Percentiles rank a stretch among this genome's conserved stretches.
These are phyloP conservation scores for Cryptococcus sp. DNA, from an alignment of 1,284 basidiomycete species.

Conservation along the genomic window DNA sequence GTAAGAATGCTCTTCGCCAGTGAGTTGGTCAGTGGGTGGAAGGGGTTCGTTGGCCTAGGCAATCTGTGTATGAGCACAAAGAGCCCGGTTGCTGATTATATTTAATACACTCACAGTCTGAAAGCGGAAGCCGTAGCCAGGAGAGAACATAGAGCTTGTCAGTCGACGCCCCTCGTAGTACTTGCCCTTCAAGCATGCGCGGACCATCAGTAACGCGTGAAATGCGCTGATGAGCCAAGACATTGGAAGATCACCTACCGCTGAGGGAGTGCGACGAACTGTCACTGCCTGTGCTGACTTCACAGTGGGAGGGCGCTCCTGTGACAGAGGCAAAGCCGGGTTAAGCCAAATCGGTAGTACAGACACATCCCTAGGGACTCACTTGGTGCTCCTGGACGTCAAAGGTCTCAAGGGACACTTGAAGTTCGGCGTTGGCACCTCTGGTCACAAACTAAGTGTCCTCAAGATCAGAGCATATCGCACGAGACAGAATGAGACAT, in stretches of 20 bases:
- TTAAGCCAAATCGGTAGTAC: too few relatives aligned
- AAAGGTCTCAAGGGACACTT: too few relatives aligned
- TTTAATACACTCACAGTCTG: conserved; percentile 7
- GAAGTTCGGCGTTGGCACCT: too few relatives aligned
- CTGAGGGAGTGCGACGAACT: neutral
- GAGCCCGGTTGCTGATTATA: too few relatives aligned
- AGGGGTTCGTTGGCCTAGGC: conserved; percentile 15
- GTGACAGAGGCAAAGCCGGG: neutral
- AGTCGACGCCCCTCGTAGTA: conserved; percentile 9
- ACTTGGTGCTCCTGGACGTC: too few relatives aligned
- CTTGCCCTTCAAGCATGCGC: neutral
- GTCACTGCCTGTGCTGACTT: neutral
- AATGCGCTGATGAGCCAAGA: neutral
- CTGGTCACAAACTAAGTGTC: too few relatives aligned
- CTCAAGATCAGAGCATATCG: too few relatives aligned
- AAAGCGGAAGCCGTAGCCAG: conserved; percentile 12
- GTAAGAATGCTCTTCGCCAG: conserved; percentile 17
- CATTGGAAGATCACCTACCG: neutral
- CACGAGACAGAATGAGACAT: too few relatives aligned
- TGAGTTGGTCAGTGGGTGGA: conserved; percentile 25
- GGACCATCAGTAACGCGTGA: too few relatives aligned
- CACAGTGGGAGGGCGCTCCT: neutral
- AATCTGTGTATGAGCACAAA: neutral
- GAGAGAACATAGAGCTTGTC: conserved; percentile 8
- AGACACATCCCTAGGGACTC: too few relatives aligned